A percentile compares a stretch with the other conserved stretches of the same genome.
phyloP scores from a whole-genome alignment of 139 green algal species.

The Coccomyxa sp. region DNA sequence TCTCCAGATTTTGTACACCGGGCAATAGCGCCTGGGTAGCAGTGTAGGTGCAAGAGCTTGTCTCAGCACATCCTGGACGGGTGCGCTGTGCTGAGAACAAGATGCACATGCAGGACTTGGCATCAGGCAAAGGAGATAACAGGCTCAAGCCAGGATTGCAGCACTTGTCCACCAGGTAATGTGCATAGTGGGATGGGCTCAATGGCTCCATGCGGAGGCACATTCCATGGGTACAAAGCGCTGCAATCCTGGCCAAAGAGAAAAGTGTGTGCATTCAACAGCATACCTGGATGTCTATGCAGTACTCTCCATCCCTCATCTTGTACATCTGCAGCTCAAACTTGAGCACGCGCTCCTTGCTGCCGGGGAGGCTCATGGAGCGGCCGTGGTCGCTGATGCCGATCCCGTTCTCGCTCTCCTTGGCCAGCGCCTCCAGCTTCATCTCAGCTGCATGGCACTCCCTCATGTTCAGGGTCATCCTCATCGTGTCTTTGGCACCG shows the following conservation, averaged over 20 bases:
- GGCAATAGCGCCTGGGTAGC: no score
- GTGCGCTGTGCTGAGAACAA: background rate
- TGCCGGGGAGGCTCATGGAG: background rate
- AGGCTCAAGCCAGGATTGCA: background rate
- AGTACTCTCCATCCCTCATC: conserved; percentile 89
- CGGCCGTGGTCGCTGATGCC: background rate
- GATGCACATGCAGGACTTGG: background rate
- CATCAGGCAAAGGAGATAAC: background rate
- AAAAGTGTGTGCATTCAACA: background rate
- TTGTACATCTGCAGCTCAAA: conserved; percentile 98
- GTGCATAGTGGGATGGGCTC: background rate
- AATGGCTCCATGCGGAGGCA: background rate
- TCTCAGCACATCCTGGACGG: no score
- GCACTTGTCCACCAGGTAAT: background rate
- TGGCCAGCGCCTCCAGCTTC: background rate
- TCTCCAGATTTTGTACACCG: no score
- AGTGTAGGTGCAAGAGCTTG: no score
- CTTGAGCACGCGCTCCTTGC: conserved; percentile 51
- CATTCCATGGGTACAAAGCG: background rate
- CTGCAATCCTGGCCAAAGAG: background rate
- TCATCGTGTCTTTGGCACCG: no score
- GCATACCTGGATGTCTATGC: conserved; percentile 85
- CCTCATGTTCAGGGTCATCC: no score
- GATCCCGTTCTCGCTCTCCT: background rate
- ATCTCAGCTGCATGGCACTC: background rate